phyloP scores from a whole-genome alignment of 1,284 basidiomycete species.

The Ustilago tritici region DNA sequence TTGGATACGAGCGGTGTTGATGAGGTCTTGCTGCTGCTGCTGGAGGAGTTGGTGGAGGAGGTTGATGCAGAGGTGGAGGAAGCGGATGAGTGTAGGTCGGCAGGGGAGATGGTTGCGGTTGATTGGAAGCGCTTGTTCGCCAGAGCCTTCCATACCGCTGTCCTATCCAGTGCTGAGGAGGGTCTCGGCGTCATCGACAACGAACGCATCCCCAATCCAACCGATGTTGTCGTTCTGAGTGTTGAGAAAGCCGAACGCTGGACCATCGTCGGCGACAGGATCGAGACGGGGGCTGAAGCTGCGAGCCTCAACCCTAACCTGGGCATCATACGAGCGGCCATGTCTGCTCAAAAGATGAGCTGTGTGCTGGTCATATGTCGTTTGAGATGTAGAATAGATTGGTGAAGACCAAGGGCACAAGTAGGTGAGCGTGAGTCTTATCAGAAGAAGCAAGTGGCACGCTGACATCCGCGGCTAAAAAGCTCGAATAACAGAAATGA shows the following conservation, averaged over 20 bases:
- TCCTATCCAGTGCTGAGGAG: not conserved
- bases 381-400: not conserved
- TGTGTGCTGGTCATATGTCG: not conserved
- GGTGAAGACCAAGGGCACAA: not conserved
- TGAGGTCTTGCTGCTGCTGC: not conserved
- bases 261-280: not conserved
- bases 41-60: not conserved
- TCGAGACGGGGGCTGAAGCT: not conserved
- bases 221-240: not conserved
- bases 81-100: constrained; percentile 1
- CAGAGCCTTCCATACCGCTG: not conserved
- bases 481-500: not conserved
- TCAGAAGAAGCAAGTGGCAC: not conserved
- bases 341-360: not conserved
- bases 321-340: constrained; percentile 16
- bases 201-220: constrained; percentile 2
- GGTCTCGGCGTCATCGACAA: not conserved
- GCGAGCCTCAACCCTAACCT: constrained; percentile 20
- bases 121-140: constrained; percentile 25
- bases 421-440: not conserved
- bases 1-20: constrained; percentile 73
- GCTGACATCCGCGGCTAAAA: constrained; percentile 4
- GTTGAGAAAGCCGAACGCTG: constrained; percentile 7
- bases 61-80: not conserved
- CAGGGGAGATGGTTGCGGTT: constrained; percentile 7